A percentile compares a stretch with the other conserved stretches of the same genome.
phyloP scores from a whole-genome alignment of 2,329 filamentous ascomycete species.

The Eutypa lata region DNA sequence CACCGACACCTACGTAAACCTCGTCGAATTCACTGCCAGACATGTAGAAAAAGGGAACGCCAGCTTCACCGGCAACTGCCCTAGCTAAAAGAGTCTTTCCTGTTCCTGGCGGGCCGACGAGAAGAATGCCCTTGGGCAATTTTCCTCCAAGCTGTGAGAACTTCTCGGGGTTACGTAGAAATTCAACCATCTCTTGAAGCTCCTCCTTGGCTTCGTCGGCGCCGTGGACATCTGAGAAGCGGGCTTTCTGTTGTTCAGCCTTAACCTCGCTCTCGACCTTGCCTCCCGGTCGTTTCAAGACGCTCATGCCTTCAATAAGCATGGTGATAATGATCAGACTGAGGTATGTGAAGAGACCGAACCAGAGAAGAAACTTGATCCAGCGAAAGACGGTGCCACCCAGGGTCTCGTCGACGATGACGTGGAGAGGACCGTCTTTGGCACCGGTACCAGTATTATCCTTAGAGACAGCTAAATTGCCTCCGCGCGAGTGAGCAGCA shows the following conservation, averaged over 20 bases:
- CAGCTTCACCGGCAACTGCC: conserved; percentile 93
- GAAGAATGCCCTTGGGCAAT: conserved; percentile 90
- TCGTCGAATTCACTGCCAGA: conserved; percentile 98
- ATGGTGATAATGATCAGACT: conserved; percentile 77
- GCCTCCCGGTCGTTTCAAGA: conserved; percentile 74
- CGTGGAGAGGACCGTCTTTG: conserved; percentile 85
- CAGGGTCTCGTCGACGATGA: conserved; percentile 89
- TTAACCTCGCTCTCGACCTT: conserved; percentile 78
- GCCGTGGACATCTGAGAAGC: conserved; percentile 91
- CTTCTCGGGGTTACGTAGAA: conserved; percentile 86
- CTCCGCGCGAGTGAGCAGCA: conserved; percentile 66
- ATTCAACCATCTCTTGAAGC: conserved; percentile 93
- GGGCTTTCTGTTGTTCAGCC: conserved; percentile 85
- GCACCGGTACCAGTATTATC: conserved; percentile 58
- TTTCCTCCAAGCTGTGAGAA: conserved; percentile 95
- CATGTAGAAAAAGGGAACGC: conserved; percentile 99
- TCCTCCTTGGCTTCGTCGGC: conserved; percentile 99
- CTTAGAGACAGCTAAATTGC: conserved; percentile 57
- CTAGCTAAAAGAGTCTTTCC: conserved; percentile 95
- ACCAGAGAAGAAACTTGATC: conserved; percentile 81
- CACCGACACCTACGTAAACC: conserved; percentile 94
- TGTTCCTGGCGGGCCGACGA: conserved; percentile 93
- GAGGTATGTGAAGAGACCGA: conserved; percentile 75
- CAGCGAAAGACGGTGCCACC: conserved; percentile 81
- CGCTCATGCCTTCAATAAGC: conserved; percentile 75